Evolutionary conservation across 495 filamentous ascomycete species (phyloP).

Genomic region (Trichocladium antarcticum): DNA sequence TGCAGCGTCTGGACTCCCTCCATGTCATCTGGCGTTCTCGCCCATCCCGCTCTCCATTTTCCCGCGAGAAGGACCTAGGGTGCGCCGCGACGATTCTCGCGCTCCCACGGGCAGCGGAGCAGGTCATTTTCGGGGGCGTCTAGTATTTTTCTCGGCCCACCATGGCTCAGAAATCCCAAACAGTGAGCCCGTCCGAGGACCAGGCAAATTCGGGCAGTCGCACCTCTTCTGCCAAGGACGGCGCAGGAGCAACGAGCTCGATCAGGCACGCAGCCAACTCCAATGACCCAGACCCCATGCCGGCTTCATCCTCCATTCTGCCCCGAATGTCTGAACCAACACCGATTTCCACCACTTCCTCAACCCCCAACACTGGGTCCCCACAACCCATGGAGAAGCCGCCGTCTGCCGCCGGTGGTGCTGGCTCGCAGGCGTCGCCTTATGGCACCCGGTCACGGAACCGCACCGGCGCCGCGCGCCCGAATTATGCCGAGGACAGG

Average conservation of each 20-base stretch:
- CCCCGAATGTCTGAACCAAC: slow-evolving; percentile 24
- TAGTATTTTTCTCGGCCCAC: slow-evolving; percentile 3
- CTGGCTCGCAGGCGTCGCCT: slow-evolving; percentile 45
- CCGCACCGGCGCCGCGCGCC: slow-evolving; percentile 64
- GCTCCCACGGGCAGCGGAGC: slow-evolving; percentile 7
- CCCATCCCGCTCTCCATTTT: slow-evolving; percentile 1
- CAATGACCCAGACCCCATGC: slow-evolving; percentile 10
- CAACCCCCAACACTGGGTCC: slow-evolving; percentile 12
- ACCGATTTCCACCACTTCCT: background rate
- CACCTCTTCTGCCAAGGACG: slow-evolving; percentile 23
- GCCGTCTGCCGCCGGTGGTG: slow-evolving; percentile 10
- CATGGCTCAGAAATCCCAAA: slow-evolving; percentile 28
- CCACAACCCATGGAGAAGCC: slow-evolving; percentile 35
- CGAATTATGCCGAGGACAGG: slow-evolving; percentile 94
- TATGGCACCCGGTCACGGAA: slow-evolving; percentile 96
- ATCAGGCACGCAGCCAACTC: slow-evolving; percentile 15
- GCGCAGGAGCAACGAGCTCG: slow-evolving; percentile 16
- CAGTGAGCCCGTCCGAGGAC: slow-evolving; percentile 22
- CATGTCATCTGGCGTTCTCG: slow-evolving; percentile 7
- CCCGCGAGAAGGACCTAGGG: slow-evolving; percentile 7
- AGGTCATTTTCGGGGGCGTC: background rate
- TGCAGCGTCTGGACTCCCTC: slow-evolving; percentile 1
- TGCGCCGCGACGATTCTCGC: background rate
- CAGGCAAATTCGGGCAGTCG: slow-evolving; percentile 18
- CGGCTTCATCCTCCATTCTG: slow-evolving; percentile 12